Evolutionary conservation across 2,329 filamentous ascomycete species (phyloP).

Genomic region (Moelleriella libera): DNA sequence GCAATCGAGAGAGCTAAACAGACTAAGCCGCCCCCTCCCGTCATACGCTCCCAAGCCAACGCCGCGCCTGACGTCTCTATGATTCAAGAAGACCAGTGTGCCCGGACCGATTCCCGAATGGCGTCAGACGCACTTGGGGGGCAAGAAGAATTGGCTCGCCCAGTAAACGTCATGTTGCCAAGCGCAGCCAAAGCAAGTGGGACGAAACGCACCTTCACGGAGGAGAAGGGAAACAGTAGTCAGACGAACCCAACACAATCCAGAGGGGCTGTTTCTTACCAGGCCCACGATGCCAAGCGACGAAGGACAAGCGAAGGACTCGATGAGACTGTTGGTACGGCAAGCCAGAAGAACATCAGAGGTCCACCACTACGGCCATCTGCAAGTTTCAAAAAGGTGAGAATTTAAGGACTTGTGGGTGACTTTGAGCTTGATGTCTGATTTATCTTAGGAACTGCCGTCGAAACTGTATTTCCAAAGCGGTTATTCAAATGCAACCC

Average conservation of each 20-base stretch:
- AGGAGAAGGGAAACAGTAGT: background rate
- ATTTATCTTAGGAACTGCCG: conserved; percentile 35
- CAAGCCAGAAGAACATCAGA: conserved; percentile 50
- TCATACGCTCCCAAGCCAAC: conserved; percentile 38
- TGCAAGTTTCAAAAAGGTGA: conserved; percentile 53
- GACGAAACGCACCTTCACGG: conserved; percentile 25
- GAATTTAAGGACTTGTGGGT: conserved; percentile 6
- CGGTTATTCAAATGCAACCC: conserved; percentile 46
- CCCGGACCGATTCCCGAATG: conserved; percentile 42
- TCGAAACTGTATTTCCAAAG: conserved; percentile 45
- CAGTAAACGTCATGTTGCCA: conserved; percentile 46
- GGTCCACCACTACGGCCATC: conserved; percentile 78
- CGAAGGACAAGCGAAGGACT: conserved; percentile 63
- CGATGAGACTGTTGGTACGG: conserved; percentile 47
- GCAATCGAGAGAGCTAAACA: conserved; percentile 52
- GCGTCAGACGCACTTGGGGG: conserved; percentile 34
- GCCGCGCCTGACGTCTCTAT: conserved; percentile 31
- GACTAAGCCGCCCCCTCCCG: conserved; percentile 47
- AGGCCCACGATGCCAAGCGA: conserved; percentile 62
- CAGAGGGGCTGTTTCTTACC: conserved; percentile 46
- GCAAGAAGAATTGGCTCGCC: conserved; percentile 46
- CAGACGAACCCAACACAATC: conserved; percentile 24
- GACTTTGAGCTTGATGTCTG: background rate
- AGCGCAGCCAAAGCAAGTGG: conserved; percentile 42
- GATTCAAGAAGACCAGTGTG: conserved; percentile 16